Conservation (phyloP, 345 rosid species). For the Ricinus communis region DNA sequence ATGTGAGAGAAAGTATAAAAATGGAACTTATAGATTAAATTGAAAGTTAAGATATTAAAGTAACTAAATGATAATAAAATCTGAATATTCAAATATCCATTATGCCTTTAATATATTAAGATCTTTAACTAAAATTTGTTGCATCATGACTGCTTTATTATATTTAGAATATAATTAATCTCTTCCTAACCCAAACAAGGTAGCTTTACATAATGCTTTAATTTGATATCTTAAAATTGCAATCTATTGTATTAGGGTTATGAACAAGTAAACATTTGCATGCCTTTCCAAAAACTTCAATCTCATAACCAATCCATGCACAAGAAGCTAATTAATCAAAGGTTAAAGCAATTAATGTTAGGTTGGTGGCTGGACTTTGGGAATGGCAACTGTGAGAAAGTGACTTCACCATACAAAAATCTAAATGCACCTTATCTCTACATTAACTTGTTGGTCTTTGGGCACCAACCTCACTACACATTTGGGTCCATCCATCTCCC, state of each 20-base stretch:
- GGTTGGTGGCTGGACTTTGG: constrained; percentile 1
- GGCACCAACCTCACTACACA: constrained; percentile 10
- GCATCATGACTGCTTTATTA: background rate
- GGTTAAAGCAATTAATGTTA: background rate
- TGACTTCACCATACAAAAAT: constrained; percentile 27
- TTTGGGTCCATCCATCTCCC: constrained; percentile 31
- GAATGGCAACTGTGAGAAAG: constrained; percentile 26
- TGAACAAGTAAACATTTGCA: background rate
- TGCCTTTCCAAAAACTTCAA: background rate
- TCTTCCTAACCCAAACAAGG: background rate
- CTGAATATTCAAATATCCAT: too few species aligned
- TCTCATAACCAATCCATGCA: background rate
- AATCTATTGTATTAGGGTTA: background rate
- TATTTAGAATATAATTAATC: too few species aligned
- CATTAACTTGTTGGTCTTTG: background rate
- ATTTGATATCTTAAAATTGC: background rate
- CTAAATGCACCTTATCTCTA: constrained; percentile 24
- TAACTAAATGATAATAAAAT: too few species aligned
- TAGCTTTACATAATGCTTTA: background rate
- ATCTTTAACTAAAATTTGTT: background rate
- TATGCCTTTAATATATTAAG: too few species aligned
- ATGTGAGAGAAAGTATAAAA: too few species aligned
- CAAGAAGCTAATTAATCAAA: background rate
- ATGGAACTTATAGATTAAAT: too few species aligned
- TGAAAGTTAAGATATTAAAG: too few species aligned